Percentiles rank a stretch among this genome's conserved stretches.
phyloP scores from a whole-genome alignment of 75 land plant species.

The Cunninghamia lanceolata region DNA sequence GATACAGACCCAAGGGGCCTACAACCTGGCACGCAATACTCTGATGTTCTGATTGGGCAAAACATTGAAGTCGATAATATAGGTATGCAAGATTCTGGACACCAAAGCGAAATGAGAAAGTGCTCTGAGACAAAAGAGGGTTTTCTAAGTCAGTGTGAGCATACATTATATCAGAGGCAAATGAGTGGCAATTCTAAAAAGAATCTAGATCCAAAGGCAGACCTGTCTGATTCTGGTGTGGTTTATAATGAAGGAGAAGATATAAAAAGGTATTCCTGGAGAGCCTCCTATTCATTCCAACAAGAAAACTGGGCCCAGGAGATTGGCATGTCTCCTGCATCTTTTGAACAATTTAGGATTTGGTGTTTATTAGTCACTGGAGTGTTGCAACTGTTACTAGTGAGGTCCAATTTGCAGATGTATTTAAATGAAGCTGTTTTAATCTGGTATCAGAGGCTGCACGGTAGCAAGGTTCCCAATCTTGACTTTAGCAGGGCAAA shows the following conservation, averaged over 20 bases:
- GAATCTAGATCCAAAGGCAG: background rate
- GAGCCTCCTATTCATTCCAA: constrained; percentile 4
- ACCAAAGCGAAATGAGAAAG: background rate
- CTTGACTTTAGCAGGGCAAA: constrained; percentile 64
- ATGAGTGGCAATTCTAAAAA: background rate
- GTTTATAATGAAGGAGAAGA: constrained; percentile 14
- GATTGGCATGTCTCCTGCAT: constrained; percentile 32
- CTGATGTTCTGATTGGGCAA: background rate
- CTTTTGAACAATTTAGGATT: constrained; percentile 42
- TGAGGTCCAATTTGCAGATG: constrained; percentile 64
- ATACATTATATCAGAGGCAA: constrained; percentile 1
- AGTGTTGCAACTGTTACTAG: constrained; percentile 40
- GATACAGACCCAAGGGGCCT: background rate
- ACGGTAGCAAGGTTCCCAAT: constrained; percentile 63
- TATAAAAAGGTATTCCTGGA: constrained; percentile 5
- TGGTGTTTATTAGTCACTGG: constrained; percentile 44
- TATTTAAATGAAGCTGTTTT: constrained; percentile 75
- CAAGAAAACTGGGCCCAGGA: constrained; percentile 32
- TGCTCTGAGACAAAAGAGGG: constrained; percentile 2
- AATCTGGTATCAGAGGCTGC: constrained; percentile 80
- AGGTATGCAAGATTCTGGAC: background rate
- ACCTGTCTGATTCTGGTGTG: background rate
- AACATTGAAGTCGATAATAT: background rate
- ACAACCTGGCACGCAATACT: background rate
- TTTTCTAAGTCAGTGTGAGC: background rate